phyloP scores from a whole-genome alignment of 306 rosid species.

The Vachellia pachyceras region DNA sequence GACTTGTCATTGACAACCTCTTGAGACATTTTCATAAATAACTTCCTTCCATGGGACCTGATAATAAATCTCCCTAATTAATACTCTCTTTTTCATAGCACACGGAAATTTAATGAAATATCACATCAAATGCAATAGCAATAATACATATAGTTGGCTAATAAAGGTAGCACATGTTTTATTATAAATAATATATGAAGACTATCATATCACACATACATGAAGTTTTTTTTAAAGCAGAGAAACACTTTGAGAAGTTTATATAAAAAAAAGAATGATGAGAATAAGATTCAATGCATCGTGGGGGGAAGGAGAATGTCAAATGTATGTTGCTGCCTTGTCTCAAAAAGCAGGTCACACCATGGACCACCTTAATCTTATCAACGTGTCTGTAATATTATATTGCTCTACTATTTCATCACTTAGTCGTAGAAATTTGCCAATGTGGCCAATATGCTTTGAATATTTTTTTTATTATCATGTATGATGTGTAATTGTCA shows the following conservation, averaged over 20 bases:
- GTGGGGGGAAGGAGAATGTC: neutral
- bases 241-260: neutral
- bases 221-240: neutral
- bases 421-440: neutral
- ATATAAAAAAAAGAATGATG: neutral
- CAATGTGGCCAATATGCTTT: neutral
- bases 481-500: neutral
- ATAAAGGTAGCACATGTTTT: conserved; percentile 4
- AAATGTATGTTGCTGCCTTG: conserved; percentile 8
- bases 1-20: no score
- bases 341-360: conserved; percentile 6
- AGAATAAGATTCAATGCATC: conserved; percentile 19
- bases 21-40: no score
- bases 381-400: neutral
- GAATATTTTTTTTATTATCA: neutral
- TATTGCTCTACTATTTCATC: neutral
- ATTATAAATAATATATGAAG: neutral
- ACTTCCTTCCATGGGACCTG: no score
- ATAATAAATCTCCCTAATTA: no score
- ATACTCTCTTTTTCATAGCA: neutral
- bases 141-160: neutral
- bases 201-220: conserved; percentile 1
- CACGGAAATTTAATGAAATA: neutral
- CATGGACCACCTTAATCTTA: neutral
- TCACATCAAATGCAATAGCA: conserved; percentile 5